Evolutionary conservation across 2,329 filamentous ascomycete species (phyloP).

Genomic region (Helotiales sp.): DNA sequence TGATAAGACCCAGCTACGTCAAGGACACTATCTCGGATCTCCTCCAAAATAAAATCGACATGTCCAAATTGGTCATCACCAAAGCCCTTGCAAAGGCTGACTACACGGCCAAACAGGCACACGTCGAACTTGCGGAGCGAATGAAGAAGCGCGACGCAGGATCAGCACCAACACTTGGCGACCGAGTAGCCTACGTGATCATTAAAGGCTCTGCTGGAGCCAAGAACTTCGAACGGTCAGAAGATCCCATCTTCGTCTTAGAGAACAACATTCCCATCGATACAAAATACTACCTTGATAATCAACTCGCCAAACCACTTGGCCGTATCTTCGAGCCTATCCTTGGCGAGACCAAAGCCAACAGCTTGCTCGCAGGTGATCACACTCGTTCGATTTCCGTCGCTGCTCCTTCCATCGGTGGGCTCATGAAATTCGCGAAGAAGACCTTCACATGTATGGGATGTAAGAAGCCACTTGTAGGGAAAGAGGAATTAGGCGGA

Average conservation of each 20-base stretch:
- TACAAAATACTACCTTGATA: conserved; percentile 98
- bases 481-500: conserved; percentile 78
- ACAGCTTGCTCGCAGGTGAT: conserved; percentile 84
- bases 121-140: conserved; percentile 91
- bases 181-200: conserved; percentile 98
- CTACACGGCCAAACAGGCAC: conserved; percentile 91
- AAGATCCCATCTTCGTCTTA: conserved; percentile 95
- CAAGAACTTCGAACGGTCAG: conserved; percentile 96
- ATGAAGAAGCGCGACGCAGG: conserved; percentile 98
- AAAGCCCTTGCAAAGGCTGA: conserved; percentile 92
- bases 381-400: conserved; percentile 96
- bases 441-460: conserved; percentile 99
- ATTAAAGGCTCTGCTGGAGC: conserved; percentile 86
- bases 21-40: conserved; percentile 95
- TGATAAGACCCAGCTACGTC: conserved; percentile 72
- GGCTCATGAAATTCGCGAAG: conserved; percentile 97
- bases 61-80: conserved; percentile 99
- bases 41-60: conserved; percentile 96
- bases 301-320: conserved; percentile 94
- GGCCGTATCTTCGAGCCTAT: conserved; percentile 98
- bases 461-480: conserved; percentile 92
- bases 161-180: conserved; percentile 88
- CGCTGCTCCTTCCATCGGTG: conserved; percentile 87
- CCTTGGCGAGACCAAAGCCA: conserved; percentile 88
- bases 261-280: conserved; percentile 98